A percentile compares a stretch with the other conserved stretches of the same genome.
phyloP scores from a whole-genome alignment of 805 yeast genomes.

The Sugiyamaella smithiae region DNA sequence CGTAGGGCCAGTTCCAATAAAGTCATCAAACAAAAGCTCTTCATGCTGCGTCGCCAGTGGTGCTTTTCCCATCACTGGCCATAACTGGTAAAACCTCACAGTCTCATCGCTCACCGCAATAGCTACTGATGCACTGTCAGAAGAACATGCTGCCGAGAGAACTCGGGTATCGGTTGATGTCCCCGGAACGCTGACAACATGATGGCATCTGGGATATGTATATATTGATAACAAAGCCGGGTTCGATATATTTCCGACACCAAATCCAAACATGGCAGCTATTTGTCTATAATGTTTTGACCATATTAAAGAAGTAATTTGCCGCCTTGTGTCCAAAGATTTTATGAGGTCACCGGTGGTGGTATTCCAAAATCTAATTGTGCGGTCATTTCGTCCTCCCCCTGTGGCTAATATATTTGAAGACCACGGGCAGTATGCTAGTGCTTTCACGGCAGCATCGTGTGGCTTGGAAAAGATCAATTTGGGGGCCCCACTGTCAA shows the following conservation, averaged over 20 bases:
- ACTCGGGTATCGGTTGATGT: constrained; percentile 48
- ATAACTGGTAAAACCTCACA: constrained; percentile 67
- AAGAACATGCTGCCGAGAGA: constrained; percentile 63
- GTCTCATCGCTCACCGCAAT: constrained; percentile 79
- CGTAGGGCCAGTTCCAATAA: no score
- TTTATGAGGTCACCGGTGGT: constrained; percentile 67
- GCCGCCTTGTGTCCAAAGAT: constrained; percentile 59
- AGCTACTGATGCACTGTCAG: constrained; percentile 60
- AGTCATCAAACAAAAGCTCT: no score
- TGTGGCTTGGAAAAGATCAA: constrained; percentile 56
- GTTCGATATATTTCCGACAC: constrained; percentile 40
- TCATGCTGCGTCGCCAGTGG: no score
- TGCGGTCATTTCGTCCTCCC: constrained; percentile 80
- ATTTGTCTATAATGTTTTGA: constrained; percentile 60
- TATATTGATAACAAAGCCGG: constrained; percentile 58
- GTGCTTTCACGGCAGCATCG: constrained; percentile 84
- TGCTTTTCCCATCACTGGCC: constrained; percentile 50
- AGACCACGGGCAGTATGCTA: constrained; percentile 91
- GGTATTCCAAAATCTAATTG: constrained; percentile 86
- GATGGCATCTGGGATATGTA: constrained; percentile 61
- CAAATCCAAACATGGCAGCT: constrained; percentile 80
- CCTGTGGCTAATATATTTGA: constrained; percentile 80
- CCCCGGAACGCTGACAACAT: constrained; percentile 49
- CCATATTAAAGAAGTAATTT: constrained; percentile 80
- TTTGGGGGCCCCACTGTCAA: constrained; percentile 44